Conservation (phyloP, 2,329 filamentous ascomycete species). For the Botrytis hyacinthi region DNA sequence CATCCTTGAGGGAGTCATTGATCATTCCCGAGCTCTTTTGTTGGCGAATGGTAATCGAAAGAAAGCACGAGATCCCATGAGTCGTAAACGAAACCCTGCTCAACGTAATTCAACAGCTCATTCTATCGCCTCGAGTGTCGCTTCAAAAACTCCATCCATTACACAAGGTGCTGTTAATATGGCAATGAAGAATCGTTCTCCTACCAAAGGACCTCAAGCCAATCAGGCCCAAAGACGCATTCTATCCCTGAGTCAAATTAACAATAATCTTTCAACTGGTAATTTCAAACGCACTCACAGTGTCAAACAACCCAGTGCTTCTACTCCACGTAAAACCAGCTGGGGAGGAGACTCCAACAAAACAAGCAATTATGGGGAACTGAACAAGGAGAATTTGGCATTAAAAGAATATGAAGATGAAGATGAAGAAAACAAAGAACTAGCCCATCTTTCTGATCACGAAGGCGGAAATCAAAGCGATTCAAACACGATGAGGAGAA, state of each 20-base stretch:
- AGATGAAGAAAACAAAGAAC: slow-evolving; percentile 30
- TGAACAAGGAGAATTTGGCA: slow-evolving; percentile 62
- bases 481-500: slow-evolving; percentile 35
- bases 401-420: slow-evolving; percentile 61
- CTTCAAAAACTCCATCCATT: slow-evolving; percentile 33
- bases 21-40: slow-evolving; percentile 88
- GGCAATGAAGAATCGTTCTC: slow-evolving; percentile 46
- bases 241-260: slow-evolving; percentile 87
- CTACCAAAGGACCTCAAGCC: slow-evolving; percentile 38
- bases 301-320: slow-evolving; percentile 59
- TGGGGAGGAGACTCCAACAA: slow-evolving; percentile 55
- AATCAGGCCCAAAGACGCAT: slow-evolving; percentile 68
- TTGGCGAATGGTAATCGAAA: slow-evolving; percentile 58
- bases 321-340: slow-evolving; percentile 62
- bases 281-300: slow-evolving; percentile 76
- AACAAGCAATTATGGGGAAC: slow-evolving; percentile 45
- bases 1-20: slow-evolving; percentile 92
- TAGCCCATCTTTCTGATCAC: slow-evolving; percentile 18
- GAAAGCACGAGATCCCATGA: slow-evolving; percentile 47
- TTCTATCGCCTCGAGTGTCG: slow-evolving; percentile 38
- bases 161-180: slow-evolving; percentile 51
- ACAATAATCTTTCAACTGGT: slow-evolving; percentile 61
- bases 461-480: slow-evolving; percentile 28
- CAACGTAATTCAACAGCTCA: slow-evolving; percentile 43
- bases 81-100: slow-evolving; percentile 50